Conservation (phyloP, 140 eudicot genomes). For the Bidens hawaiensis region DNA sequence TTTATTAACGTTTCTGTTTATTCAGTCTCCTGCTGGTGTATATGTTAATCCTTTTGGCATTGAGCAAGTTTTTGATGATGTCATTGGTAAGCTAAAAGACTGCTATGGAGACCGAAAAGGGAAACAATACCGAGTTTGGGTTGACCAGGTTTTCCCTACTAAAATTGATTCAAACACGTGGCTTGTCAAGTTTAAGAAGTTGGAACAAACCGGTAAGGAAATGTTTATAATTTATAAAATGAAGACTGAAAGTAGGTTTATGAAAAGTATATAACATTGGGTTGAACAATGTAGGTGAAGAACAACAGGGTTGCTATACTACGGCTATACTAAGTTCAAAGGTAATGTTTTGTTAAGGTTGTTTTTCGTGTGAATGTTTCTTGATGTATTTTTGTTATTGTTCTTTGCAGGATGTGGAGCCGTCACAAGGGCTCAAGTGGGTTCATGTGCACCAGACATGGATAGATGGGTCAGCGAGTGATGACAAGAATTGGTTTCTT, state of each 20-base stretch:
- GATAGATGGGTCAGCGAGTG: conserved; percentile 34
- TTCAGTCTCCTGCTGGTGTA: conserved; percentile 58
- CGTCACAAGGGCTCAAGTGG: conserved; percentile 68
- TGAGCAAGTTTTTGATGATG: conserved; percentile 55
- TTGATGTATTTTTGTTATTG: conserved; percentile 4
- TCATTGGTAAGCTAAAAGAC: conserved; percentile 39
- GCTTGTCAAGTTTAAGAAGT: conserved; percentile 82
- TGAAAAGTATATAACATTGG: neutral
- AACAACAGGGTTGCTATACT: conserved; percentile 56
- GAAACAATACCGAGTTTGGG: conserved; percentile 70
- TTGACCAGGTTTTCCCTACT: conserved; percentile 66
- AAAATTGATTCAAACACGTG: conserved; percentile 69
- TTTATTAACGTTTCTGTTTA: neutral
- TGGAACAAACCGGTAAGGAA: conserved; percentile 77
- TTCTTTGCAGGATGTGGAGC: conserved; percentile 35
- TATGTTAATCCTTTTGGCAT: conserved; percentile 64
- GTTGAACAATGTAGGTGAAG: conserved; percentile 48
- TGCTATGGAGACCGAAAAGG: conserved; percentile 71
- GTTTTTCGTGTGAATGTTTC: neutral
- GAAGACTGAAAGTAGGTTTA: neutral
- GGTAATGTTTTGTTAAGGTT: conserved; percentile 26
- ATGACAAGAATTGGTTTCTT: conserved; percentile 41
- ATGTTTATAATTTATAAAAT: neutral
- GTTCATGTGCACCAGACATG: conserved; percentile 82
- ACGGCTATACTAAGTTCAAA: conserved; percentile 67